phyloP scores from a whole-genome alignment of 768 basidiomycete species.

The Crepidotus variabilis region DNA sequence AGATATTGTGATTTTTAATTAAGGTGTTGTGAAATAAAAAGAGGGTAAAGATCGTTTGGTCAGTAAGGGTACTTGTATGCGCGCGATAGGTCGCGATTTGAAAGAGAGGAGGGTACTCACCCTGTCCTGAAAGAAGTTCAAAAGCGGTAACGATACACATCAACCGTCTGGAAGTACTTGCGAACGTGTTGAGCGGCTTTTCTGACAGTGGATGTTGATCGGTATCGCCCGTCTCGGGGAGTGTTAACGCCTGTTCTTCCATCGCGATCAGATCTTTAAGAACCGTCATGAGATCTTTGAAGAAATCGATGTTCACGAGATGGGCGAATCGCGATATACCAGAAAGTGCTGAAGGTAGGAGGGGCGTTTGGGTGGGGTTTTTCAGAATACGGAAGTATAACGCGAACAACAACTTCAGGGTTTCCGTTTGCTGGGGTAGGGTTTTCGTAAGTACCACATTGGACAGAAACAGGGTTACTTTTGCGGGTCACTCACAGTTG shows the following conservation, averaged over 20 bases:
- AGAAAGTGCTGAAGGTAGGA: constrained; percentile 83
- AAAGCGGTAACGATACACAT: constrained; percentile 96
- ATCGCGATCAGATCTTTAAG: constrained; percentile 73
- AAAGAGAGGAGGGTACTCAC: constrained; percentile 33
- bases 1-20: background rate
- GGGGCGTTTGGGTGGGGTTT: constrained; percentile 68
- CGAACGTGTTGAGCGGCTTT: constrained; percentile 13
- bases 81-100: background rate
- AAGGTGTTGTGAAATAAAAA: background rate
- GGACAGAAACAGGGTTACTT: constrained; percentile 3
- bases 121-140: constrained; percentile 94
- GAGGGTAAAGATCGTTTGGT: background rate
- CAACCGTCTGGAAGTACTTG: constrained; percentile 57
- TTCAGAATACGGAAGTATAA: constrained; percentile 97
- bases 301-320: constrained; percentile 97
- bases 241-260: constrained; percentile 31
- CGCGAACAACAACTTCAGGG: constrained; percentile 93
- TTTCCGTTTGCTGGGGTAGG: constrained; percentile 84
- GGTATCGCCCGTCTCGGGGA: background rate
- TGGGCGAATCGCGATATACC: constrained; percentile 94
- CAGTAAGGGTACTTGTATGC: background rate
- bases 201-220: constrained; percentile 4
- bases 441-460: constrained; percentile 8
- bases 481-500: constrained; percentile 52
- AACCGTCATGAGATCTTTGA: constrained; percentile 89